Percentiles rank a stretch among this genome's conserved stretches.
Evolutionary conservation across 352 stramenopile genomes (phyloP).

Genomic region (Phytophthora syringae): DNA sequence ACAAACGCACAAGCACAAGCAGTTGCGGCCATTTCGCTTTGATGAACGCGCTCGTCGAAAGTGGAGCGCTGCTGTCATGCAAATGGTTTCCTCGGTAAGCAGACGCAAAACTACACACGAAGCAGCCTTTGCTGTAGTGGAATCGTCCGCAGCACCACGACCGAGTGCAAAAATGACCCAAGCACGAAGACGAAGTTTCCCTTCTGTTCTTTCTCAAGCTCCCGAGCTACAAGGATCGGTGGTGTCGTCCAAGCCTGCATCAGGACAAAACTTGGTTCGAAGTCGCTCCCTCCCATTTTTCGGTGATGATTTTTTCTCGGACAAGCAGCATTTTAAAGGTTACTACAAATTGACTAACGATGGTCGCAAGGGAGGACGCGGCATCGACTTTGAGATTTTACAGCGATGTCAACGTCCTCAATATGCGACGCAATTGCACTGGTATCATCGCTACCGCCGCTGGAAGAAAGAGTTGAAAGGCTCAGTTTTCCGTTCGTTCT

Average conservation of each 20-base stretch:
- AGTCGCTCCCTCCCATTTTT: constrained; percentile 57
- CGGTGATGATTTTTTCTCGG: constrained; percentile 42
- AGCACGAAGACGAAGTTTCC: constrained; percentile 14
- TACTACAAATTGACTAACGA: constrained; percentile 6
- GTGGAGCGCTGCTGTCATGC: constrained; percentile 29
- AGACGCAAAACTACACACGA: constrained; percentile 13
- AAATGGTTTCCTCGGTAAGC: constrained; percentile 26
- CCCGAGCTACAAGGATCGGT: neutral
- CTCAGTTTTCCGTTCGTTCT: neutral
- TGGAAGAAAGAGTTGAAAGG: constrained; percentile 28
- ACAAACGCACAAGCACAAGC: constrained; percentile 19
- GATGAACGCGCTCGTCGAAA: constrained; percentile 18
- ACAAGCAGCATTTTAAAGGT: constrained; percentile 4
- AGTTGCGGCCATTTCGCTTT: constrained; percentile 40
- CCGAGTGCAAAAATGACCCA: constrained; percentile 8
- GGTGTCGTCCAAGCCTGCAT: neutral
- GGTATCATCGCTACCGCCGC: constrained; percentile 46
- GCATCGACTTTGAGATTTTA: constrained; percentile 64
- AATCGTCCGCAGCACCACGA: neutral
- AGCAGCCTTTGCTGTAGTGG: neutral
- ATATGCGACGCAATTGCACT: constrained; percentile 43
- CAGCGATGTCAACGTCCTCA: constrained; percentile 55
- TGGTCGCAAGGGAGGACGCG: constrained; percentile 1
- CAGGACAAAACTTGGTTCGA: constrained; percentile 22
- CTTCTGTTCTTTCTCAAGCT: constrained; percentile 4